These are phyloP conservation scores for Umbelopsis ramanniana DNA, from an alignment of 192 early-diverging fungal genomes.

Conservation along the genomic window DNA sequence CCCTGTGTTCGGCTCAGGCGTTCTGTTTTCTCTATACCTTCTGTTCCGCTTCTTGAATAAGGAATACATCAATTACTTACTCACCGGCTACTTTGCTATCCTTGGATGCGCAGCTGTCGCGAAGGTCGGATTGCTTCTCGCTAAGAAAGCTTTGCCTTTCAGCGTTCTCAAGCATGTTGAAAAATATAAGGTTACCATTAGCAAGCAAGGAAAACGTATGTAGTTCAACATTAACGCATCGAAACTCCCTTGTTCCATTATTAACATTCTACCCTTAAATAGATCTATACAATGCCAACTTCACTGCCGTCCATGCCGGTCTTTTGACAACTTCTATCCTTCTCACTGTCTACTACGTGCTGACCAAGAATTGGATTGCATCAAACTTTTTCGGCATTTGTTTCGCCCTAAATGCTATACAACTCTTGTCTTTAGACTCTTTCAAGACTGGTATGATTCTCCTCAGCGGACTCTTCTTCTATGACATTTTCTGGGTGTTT, in stretches of 20 bases:
- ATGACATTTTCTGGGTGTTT: constrained; percentile 99
- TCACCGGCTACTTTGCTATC: constrained; percentile 85
- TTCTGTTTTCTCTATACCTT: constrained; percentile 83
- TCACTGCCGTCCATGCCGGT: constrained; percentile 71
- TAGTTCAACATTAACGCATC: not conserved
- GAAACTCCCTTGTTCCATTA: not conserved
- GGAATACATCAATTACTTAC: constrained; percentile 79
- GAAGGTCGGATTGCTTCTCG: constrained; percentile 59
- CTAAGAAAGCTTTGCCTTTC: constrained; percentile 48
- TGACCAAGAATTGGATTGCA: constrained; percentile 92
- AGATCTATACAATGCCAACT: constrained; percentile 58
- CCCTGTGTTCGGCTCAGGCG: constrained; percentile 86
- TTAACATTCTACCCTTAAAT: constrained; percentile 41
- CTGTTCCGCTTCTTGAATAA: constrained; percentile 87
- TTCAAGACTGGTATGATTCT: constrained; percentile 97
- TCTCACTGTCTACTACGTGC: constrained; percentile 75
- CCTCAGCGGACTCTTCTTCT: constrained; percentile 88
- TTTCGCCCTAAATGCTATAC: constrained; percentile 85
- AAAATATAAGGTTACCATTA: constrained; percentile 74
- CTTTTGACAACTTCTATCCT: constrained; percentile 57
- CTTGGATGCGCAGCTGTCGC: constrained; percentile 81
- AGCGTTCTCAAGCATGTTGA: constrained; percentile 60
- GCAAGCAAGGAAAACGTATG: constrained; percentile 68
- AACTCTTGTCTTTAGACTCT: constrained; percentile 88
- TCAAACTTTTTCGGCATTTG: constrained; percentile 89